Percentiles rank a stretch among this genome's conserved stretches.
These are phyloP conservation scores for Tubosaeta sp. DNA, from an alignment of 768 basidiomycete species.

Conservation along the genomic window DNA sequence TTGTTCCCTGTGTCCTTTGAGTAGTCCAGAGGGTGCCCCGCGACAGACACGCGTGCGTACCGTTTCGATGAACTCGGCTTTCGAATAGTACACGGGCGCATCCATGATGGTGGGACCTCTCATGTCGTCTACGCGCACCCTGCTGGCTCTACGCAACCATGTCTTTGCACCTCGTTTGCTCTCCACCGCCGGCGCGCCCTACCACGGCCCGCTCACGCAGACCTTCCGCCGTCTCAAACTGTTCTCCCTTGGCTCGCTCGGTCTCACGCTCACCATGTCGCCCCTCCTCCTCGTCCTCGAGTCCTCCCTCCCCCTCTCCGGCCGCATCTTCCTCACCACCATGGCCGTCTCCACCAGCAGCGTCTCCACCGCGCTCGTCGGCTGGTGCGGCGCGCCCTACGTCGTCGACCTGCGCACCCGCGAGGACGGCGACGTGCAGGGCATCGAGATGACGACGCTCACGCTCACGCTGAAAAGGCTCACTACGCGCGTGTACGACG, in stretches of 20 bases:
- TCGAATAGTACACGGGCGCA: constrained; percentile 71
- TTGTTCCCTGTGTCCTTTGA: constrained; percentile 91
- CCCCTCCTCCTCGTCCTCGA: constrained; percentile 84
- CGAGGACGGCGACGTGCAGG: constrained; percentile 42
- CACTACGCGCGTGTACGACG: constrained; percentile 71
- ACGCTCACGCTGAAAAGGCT: constrained; percentile 56
- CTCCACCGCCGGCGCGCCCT: constrained; percentile 29
- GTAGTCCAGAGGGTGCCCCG: background rate
- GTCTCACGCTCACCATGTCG: constrained; percentile 60
- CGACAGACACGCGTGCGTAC: constrained; percentile 36
- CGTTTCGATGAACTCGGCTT: constrained; percentile 85
- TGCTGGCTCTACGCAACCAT: too few species aligned
- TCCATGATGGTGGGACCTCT: constrained; percentile 46
- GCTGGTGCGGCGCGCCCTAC: constrained; percentile 70
- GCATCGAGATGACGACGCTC: constrained; percentile 67
- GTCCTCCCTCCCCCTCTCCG: constrained; percentile 65
- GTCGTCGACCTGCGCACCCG: constrained; percentile 56
- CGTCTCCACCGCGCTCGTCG: constrained; percentile 70
- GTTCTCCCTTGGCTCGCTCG: constrained; percentile 77
- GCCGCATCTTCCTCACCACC: constrained; percentile 60
- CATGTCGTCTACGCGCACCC: background rate
- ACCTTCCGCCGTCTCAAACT: constrained; percentile 79
- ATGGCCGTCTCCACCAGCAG: constrained; percentile 72
- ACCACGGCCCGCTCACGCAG: constrained; percentile 64
- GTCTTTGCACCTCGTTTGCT: too few species aligned